Evolutionary conservation across 2,329 filamentous ascomycete genomes (phyloP).

Genomic region (Boeremia exigua): DNA sequence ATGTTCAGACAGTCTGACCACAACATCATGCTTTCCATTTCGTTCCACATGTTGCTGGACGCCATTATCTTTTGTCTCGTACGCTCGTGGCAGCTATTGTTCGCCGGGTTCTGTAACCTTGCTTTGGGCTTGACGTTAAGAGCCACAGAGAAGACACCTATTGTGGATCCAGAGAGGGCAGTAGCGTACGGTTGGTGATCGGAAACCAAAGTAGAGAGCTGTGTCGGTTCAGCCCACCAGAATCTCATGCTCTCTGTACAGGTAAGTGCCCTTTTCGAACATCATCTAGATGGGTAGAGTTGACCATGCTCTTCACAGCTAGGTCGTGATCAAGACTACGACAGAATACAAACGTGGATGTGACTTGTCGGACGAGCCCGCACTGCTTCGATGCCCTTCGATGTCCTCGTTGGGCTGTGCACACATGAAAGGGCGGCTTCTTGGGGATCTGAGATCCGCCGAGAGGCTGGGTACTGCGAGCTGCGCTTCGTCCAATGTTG

Average conservation of each 20-base stretch:
- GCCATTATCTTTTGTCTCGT: conserved; percentile 1
- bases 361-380: neutral
- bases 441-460: neutral
- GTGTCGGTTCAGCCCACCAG: neutral
- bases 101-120: neutral
- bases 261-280: neutral
- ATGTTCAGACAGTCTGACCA: neutral
- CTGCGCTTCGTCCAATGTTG: neutral
- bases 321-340: neutral
- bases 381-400: neutral
- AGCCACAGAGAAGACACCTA: conserved; percentile 1
- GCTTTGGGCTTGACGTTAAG: conserved; percentile 1
- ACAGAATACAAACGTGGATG: neutral
- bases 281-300: neutral
- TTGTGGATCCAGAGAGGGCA: neutral
- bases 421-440: neutral
- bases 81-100: conserved; percentile 5
- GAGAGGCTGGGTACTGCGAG: neutral
- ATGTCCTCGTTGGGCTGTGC: neutral
- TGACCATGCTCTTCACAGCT: neutral
- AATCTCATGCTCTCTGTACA: neutral
- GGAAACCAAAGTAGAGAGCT: neutral
- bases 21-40: neutral
- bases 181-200: conserved; percentile 6
- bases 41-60: neutral